These are phyloP conservation scores for Diplodia sapinea DNA, from an alignment of 2,329 filamentous ascomycete genomes.

Conservation along the genomic window DNA sequence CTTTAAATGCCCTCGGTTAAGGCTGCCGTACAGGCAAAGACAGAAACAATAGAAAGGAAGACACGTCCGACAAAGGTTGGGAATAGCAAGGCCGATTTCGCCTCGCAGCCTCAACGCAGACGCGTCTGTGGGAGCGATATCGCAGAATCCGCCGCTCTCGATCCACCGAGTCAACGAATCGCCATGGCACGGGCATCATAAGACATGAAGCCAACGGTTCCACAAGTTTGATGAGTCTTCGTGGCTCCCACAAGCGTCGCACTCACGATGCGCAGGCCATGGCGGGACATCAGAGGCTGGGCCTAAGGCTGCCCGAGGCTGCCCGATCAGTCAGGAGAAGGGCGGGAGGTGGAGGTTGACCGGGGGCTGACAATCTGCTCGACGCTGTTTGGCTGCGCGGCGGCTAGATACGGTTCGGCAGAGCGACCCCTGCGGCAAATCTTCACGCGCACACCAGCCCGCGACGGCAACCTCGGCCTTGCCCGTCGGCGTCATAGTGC, in stretches of 20 bases:
- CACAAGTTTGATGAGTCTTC: slow-evolving; percentile 9
- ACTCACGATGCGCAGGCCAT: background rate
- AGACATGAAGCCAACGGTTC: slow-evolving; percentile 20
- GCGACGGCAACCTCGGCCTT: slow-evolving; percentile 28
- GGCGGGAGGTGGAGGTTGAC: slow-evolving; percentile 3
- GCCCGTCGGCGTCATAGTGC: slow-evolving; percentile 29
- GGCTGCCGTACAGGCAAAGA: background rate
- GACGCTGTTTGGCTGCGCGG: slow-evolving; percentile 25
- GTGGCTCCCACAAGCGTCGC: background rate
- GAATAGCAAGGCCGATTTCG: background rate
- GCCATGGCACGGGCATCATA: slow-evolving; percentile 17
- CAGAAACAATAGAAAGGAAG: background rate
- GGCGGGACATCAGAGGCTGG: background rate
- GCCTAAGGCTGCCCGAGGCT: background rate
- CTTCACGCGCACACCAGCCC: slow-evolving; percentile 12
- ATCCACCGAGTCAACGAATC: background rate
- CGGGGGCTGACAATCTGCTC: slow-evolving; percentile 25
- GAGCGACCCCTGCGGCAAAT: slow-evolving; percentile 21
- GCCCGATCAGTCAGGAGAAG: background rate
- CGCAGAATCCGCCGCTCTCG: background rate
- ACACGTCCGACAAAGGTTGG: background rate
- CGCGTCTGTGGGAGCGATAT: slow-evolving; percentile 2
- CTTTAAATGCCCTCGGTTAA: background rate
- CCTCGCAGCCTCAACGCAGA: background rate
- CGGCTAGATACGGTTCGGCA: slow-evolving; percentile 16